phyloP scores from a whole-genome alignment of 2,329 filamentous ascomycete genomes.

The Aureobasidium melanogenum region DNA sequence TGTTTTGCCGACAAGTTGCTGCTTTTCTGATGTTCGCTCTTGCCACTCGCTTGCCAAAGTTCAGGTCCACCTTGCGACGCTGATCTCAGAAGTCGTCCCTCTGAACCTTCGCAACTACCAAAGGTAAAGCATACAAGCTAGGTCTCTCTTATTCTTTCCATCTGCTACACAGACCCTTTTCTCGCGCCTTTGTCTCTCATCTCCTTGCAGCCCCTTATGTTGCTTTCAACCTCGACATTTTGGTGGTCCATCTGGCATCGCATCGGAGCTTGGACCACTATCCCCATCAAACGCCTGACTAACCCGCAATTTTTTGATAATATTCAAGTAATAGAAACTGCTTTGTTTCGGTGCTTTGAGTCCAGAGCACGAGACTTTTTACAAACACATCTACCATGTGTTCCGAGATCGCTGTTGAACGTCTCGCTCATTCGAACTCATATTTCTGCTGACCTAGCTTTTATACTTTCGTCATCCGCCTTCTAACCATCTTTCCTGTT shows the following conservation, averaged over 20 bases:
- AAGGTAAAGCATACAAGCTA: background rate
- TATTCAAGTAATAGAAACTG: conserved; percentile 1
- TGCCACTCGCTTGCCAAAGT: background rate
- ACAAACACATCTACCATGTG: background rate
- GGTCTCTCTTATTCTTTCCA: background rate
- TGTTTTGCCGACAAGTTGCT: background rate
- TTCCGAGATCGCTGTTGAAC: conserved; percentile 9
- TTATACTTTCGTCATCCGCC: conserved; percentile 8
- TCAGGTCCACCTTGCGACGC: background rate
- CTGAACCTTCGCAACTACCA: background rate
- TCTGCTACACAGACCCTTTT: background rate
- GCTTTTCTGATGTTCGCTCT: conserved; percentile 6
- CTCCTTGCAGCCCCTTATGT: background rate
- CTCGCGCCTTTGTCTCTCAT: background rate
- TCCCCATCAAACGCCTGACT: conserved; percentile 3
- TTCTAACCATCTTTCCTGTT: conserved; percentile 1
- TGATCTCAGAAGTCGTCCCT: background rate
- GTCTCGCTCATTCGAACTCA: conserved; percentile 8
- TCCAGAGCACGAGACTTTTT: conserved; percentile 7
- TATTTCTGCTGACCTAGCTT: conserved; percentile 5
- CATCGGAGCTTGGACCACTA: background rate
- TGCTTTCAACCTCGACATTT: background rate
- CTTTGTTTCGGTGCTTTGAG: background rate
- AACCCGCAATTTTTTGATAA: conserved; percentile 5
- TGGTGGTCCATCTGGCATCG: background rate